Evolutionary conservation across 2,329 filamentous ascomycete genomes (phyloP).

Genomic region (Emmonsiellopsis sp.): DNA sequence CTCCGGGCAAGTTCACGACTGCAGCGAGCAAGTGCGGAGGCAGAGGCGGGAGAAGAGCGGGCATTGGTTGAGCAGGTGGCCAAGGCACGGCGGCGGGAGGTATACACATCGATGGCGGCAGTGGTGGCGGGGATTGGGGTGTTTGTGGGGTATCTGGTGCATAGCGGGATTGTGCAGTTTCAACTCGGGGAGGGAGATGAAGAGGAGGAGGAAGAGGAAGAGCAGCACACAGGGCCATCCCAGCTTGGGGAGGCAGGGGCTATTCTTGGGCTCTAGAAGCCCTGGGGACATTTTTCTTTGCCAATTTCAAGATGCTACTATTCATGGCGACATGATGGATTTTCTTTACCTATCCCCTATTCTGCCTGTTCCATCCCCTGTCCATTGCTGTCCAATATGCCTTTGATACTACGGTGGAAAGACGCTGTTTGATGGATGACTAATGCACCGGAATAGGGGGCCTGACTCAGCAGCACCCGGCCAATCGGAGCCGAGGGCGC

Average conservation of each 20-base stretch:
- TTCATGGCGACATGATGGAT: neutral
- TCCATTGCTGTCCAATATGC: too few species aligned
- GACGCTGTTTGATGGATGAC: neutral
- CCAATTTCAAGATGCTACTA: neutral
- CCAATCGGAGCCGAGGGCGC: neutral
- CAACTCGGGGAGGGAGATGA: neutral
- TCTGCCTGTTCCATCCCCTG: neutral
- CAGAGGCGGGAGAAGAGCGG: slow-evolving; percentile 18
- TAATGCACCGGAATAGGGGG: neutral
- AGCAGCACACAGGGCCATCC: neutral
- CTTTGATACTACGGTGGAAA: neutral
- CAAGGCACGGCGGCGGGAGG: slow-evolving; percentile 21
- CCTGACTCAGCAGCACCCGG: neutral
- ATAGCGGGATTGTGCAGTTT: slow-evolving; percentile 17
- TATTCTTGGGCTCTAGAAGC: slow-evolving; percentile 10
- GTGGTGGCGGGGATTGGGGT: slow-evolving; percentile 25
- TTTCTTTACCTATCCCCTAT: neutral
- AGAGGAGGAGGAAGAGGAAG: slow-evolving; percentile 1
- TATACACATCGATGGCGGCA: slow-evolving; percentile 26
- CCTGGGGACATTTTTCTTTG: slow-evolving; percentile 8
- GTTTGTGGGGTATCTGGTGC: slow-evolving; percentile 28
- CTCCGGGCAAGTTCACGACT: slow-evolving; percentile 28
- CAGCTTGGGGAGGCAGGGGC: slow-evolving; percentile 6
- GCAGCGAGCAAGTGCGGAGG: slow-evolving; percentile 23
- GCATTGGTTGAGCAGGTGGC: slow-evolving; percentile 17